A percentile compares a stretch with the other conserved stretches of the same genome.
phyloP scores from a whole-genome alignment of 2,329 filamentous ascomycete genomes.

The Beauveria sp. region DNA sequence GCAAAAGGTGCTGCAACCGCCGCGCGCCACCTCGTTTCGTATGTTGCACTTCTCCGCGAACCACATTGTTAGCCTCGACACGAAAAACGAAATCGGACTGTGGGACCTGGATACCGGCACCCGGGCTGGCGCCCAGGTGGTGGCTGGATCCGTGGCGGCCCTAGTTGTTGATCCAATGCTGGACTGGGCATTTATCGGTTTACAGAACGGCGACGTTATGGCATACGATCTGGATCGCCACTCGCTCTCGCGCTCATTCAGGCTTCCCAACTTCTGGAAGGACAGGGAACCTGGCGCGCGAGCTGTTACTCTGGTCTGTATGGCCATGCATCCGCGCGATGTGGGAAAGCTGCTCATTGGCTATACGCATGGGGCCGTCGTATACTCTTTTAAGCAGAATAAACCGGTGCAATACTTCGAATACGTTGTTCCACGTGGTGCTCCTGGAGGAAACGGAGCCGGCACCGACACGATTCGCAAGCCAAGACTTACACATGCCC shows the following conservation, averaged over 20 bases:
- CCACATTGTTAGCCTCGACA: slow-evolving; percentile 77
- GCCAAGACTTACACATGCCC: slow-evolving; percentile 70
- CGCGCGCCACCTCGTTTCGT: slow-evolving; percentile 65
- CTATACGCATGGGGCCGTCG: slow-evolving; percentile 80
- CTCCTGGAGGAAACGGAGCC: slow-evolving; percentile 70
- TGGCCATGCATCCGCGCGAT: slow-evolving; percentile 84
- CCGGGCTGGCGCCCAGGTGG: slow-evolving; percentile 61
- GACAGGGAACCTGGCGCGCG: slow-evolving; percentile 61
- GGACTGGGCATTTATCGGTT: slow-evolving; percentile 85
- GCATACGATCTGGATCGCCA: slow-evolving; percentile 91
- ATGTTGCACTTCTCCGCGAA: slow-evolving; percentile 79
- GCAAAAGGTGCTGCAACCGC: slow-evolving; percentile 63
- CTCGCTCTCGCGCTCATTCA: slow-evolving; percentile 60
- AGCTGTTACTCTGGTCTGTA: slow-evolving; percentile 55
- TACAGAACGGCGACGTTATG: slow-evolving; percentile 75
- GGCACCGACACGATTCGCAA: slow-evolving; percentile 54
- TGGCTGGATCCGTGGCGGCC: slow-evolving; percentile 67
- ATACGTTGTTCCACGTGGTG: slow-evolving; percentile 73
- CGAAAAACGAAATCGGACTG: slow-evolving; percentile 74
- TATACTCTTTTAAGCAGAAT: slow-evolving; percentile 94
- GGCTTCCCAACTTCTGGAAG: slow-evolving; percentile 80
- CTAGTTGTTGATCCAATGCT: slow-evolving; percentile 81
- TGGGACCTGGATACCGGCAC: slow-evolving; percentile 70
- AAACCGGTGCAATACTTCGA: slow-evolving; percentile 70
- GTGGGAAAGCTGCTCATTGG: slow-evolving; percentile 86